phyloP scores from a whole-genome alignment of 805 yeast species.

The Kodamaea neixiangensis region DNA sequence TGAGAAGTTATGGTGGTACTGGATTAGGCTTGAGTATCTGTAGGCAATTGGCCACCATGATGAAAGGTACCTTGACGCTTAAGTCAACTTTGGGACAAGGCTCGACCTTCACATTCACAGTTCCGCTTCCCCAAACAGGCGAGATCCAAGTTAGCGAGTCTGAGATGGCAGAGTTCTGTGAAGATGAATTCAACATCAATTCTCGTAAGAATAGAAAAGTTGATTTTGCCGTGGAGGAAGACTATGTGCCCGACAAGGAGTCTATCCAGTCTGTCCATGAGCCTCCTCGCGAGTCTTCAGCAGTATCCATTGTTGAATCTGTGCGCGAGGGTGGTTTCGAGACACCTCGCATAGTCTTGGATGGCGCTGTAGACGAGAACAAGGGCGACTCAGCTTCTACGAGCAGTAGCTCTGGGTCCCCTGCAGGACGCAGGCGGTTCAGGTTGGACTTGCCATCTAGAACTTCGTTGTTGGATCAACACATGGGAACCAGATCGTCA shows the following conservation, averaged over 20 bases:
- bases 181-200: slow-evolving; percentile 66
- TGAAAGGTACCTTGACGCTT: slow-evolving; percentile 82
- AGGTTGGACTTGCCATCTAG: slow-evolving; percentile 11
- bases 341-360: slow-evolving; percentile 5
- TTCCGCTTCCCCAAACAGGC: slow-evolving; percentile 71
- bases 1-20: slow-evolving; percentile 93
- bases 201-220: slow-evolving; percentile 55
- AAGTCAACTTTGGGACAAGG: slow-evolving; percentile 80
- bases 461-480: slow-evolving; percentile 36
- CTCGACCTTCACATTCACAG: slow-evolving; percentile 76
- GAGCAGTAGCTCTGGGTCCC: background rate
- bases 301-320: background rate
- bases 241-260: background rate
- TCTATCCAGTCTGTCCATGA: background rate
- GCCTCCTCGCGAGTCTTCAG: background rate
- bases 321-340: background rate
- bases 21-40: slow-evolving; percentile 91
- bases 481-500: slow-evolving; percentile 45
- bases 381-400: slow-evolving; percentile 5
- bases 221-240: slow-evolving; percentile 29
- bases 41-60: slow-evolving; percentile 83
- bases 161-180: slow-evolving; percentile 47
- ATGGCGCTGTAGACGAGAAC: background rate
- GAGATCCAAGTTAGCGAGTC: slow-evolving; percentile 45
- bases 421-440: background rate